Evolutionary conservation across 2,329 filamentous ascomycete species (phyloP).

Genomic region (Fusarium sp.): DNA sequence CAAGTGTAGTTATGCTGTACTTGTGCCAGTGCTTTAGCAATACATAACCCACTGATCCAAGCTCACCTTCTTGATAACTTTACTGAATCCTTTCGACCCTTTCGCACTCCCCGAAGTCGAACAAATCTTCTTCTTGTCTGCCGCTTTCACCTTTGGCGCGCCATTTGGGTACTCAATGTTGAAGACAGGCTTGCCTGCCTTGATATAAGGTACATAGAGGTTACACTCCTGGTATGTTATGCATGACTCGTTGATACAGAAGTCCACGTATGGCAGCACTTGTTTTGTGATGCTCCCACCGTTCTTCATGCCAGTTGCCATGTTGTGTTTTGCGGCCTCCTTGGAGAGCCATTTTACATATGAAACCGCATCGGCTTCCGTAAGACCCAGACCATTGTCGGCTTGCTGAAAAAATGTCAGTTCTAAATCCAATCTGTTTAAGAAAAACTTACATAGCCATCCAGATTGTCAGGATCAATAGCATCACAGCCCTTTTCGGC

Average conservation of each 20-base stretch:
- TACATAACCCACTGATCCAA: slow-evolving; percentile 69
- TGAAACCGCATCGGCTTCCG: slow-evolving; percentile 67
- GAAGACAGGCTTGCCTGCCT: slow-evolving; percentile 11
- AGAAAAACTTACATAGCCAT: slow-evolving; percentile 66
- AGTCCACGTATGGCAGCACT: slow-evolving; percentile 68
- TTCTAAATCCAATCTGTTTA: rapidly evolving
- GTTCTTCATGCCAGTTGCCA: slow-evolving; percentile 79
- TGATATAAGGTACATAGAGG: slow-evolving; percentile 69
- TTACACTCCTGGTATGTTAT: slow-evolving; percentile 71
- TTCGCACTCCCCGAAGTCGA: slow-evolving; percentile 50
- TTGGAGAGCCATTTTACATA: slow-evolving; percentile 73
- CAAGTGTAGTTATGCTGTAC: too few species aligned
- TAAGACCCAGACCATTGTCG: slow-evolving; percentile 73
- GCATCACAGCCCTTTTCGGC: slow-evolving; percentile 75
- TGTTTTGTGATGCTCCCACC: slow-evolving; percentile 69
- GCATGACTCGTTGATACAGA: slow-evolving; percentile 79
- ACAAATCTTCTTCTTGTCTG: slow-evolving; percentile 60
- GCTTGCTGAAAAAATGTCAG: slow-evolving; percentile 59
- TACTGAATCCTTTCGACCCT: slow-evolving; percentile 69
- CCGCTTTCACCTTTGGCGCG: slow-evolving; percentile 55
- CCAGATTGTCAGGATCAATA: slow-evolving; percentile 80
- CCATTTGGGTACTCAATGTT: slow-evolving; percentile 71
- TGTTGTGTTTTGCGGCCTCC: slow-evolving; percentile 65
- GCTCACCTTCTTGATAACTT: slow-evolving; percentile 75
- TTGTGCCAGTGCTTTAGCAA: neutral